These are phyloP conservation scores for Xylaria sp. DNA, from an alignment of 2,329 filamentous ascomycete species.

Conservation along the genomic window DNA sequence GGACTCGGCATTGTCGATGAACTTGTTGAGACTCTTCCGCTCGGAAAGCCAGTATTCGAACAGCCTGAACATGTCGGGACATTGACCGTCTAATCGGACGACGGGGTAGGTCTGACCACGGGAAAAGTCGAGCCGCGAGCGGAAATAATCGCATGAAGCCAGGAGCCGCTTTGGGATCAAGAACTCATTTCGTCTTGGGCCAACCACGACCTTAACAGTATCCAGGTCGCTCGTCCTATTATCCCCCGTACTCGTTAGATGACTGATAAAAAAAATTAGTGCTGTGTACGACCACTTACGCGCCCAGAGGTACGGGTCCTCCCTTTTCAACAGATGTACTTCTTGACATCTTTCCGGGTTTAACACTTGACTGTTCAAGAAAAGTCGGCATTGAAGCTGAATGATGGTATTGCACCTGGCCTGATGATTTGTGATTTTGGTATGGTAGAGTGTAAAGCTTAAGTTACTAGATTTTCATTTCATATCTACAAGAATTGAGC, in stretches of 20 bases:
- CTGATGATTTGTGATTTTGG: background rate
- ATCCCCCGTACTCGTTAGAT: conserved; percentile 16
- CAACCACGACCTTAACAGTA: conserved; percentile 49
- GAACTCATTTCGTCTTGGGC: conserved; percentile 46
- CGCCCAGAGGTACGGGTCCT: conserved; percentile 35
- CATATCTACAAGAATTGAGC: background rate
- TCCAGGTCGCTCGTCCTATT: conserved; percentile 41
- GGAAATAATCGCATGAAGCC: conserved; percentile 48
- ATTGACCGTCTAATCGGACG: conserved; percentile 49
- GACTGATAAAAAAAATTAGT: background rate
- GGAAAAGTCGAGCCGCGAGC: conserved; percentile 42
- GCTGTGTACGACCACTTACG: conserved; percentile 38
- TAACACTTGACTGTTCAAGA: conserved; percentile 17
- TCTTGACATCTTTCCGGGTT: conserved; percentile 38
- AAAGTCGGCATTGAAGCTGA: conserved; percentile 9
- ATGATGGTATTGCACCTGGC: conserved; percentile 1
- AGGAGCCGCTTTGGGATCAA: conserved; percentile 48
- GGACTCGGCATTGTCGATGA: conserved; percentile 46
- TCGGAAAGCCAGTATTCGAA: conserved; percentile 51
- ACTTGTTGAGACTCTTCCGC: conserved; percentile 43
- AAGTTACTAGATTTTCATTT: background rate
- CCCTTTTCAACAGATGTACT: conserved; percentile 36
- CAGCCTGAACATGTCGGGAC: conserved; percentile 51
- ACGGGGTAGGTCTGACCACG: conserved; percentile 40
- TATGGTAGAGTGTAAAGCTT: background rate